Base-by-base conservation (phyloP, 73 alveolate species). In the Diophrys appendiculata region DNA sequence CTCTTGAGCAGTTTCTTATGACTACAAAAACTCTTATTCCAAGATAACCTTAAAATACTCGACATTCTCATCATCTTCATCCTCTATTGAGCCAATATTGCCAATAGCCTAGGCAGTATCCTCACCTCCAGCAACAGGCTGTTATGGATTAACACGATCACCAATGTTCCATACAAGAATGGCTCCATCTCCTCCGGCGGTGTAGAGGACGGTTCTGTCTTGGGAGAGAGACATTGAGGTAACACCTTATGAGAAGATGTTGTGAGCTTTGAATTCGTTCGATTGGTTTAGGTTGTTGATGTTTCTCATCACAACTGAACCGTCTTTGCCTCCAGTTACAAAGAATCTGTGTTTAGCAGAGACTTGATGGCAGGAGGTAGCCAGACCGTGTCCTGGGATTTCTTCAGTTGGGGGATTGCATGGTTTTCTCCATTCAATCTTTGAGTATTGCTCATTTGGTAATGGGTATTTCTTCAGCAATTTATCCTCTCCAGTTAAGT, bases 151-250 rank as follows among this genome's bases (percentile, higher is more conserved):
- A 25, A 80, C 86, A 34, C 75, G 55, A 13, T 82, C 84, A 27
- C 93, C 97, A 27, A 83, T 84, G 18, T 88, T 75, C 97, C 97
- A 92, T 76, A 90, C 84, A 30, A 91, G 85, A 72, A 96, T 80
- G 29, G 97, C 83, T 0, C 99, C 99, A 84, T 96, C 99, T 68
- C 88, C 93, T 0, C 99, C 98, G 0, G 97, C 96, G 22, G 97
- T 80, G 69, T 92, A 92, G 25, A 96, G 92, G 24, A 90, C 72
- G 43, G 92, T 87, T 33, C 96, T 77, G 34, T 82, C 92, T 69
- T 84, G 87, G 67, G 97, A 90, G 81, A 94, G 93, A 55, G 79
- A 82, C 28, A 96, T 60, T 32, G 96, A 83, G n/a, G 96, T 81
- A 34, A 96, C 93, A 0, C 99, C 99, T 2, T 96, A 95, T 32